These are phyloP conservation scores for Neophaeococcomyces mojaviensis DNA, from an alignment of 2,329 filamentous ascomycete species.

Conservation along the genomic window DNA sequence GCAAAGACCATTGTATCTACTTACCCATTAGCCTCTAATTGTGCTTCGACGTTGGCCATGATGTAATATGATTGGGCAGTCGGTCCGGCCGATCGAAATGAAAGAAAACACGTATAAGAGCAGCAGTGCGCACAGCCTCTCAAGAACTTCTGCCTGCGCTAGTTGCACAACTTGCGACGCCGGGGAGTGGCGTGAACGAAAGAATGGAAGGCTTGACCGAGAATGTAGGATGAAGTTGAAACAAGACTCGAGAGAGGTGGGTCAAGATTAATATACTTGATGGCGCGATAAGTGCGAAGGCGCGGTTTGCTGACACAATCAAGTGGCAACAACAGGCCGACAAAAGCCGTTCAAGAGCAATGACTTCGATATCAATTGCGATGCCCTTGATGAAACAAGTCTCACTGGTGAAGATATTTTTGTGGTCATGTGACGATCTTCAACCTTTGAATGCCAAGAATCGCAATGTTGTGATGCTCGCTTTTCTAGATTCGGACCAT, in stretches of 20 bases:
- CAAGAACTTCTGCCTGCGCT: not conserved
- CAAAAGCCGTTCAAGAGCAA: not conserved
- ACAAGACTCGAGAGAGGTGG: not conserved
- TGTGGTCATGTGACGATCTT: slow-evolving; percentile 10
- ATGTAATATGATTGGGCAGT: slow-evolving; percentile 10
- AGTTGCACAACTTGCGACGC: slow-evolving; percentile 8
- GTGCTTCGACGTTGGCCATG: slow-evolving; percentile 22
- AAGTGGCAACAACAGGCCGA: slow-evolving; percentile 20
- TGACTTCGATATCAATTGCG: not conserved
- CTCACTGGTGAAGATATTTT: not conserved
- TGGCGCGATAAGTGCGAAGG: not conserved
- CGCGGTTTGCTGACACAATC: slow-evolving; percentile 19
- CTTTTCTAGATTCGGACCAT: not conserved
- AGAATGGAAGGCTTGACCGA: slow-evolving; percentile 10
- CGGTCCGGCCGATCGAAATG: not conserved
- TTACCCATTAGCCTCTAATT: slow-evolving; percentile 22
- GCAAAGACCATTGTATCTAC: slow-evolving; percentile 5
- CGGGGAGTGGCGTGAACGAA: slow-evolving; percentile 8
- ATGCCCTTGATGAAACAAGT: not conserved
- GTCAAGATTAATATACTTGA: not conserved
- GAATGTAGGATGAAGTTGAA: slow-evolving; percentile 9
- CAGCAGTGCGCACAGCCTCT: slow-evolving; percentile 1
- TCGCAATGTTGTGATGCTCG: not conserved
- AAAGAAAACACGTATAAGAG: not conserved
- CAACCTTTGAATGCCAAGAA: slow-evolving; percentile 2